Base-by-base conservation (phyloP, 2,329 filamentous ascomycete species). In the Aspergillus fijiensis region DNA sequence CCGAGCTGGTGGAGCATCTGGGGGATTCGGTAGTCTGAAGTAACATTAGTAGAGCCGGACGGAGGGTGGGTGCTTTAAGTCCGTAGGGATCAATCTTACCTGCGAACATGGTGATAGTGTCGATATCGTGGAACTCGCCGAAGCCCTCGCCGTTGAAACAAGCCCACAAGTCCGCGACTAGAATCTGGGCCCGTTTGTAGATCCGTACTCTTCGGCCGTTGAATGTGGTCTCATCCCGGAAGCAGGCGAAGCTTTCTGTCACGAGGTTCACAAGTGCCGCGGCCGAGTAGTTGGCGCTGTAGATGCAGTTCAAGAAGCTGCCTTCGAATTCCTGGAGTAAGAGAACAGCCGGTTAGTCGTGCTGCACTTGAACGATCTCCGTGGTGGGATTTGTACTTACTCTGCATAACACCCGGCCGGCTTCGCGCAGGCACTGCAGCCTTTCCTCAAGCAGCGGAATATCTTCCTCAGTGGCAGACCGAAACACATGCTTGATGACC, bases 81-180 rank as follows among this genome's bases (percentile, higher is more conserved):
- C 7, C 7, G 7, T 2, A 29, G 27, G 27, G 3, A n/a, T 10
- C 5, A 25, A 35, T n/a, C 67, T 49, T 75, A 84, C 83, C 84
- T 71, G 95, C 93, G 80, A 99, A 99, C 89, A 98, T 98, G 62
- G 95, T 99, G 69, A 99, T 89, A 74, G 92, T 92, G 77, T 95
- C 89, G 68, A 99, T 96, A 72, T 99, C 95, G 59, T 86, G 73
- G 75, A 99, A 99, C 29, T 84, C 81, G 33, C 95, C 96, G 70
- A 88, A 93, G 27, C 85, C 82, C 66, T 89, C 82, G 50, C 92
- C 92, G 56, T 94, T 86, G 74, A 98, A 98, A 64, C 92, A 96
- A 5, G 95, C 96, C 96, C 96, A 99, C 1, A 98, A 74, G 74
- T 99, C 95, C 23, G 96, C 96, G 2, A 96, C 93, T 21, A 98